phyloP scores from a whole-genome alignment of 106 monocot genomes.

The Platanthera guangdongensis region DNA sequence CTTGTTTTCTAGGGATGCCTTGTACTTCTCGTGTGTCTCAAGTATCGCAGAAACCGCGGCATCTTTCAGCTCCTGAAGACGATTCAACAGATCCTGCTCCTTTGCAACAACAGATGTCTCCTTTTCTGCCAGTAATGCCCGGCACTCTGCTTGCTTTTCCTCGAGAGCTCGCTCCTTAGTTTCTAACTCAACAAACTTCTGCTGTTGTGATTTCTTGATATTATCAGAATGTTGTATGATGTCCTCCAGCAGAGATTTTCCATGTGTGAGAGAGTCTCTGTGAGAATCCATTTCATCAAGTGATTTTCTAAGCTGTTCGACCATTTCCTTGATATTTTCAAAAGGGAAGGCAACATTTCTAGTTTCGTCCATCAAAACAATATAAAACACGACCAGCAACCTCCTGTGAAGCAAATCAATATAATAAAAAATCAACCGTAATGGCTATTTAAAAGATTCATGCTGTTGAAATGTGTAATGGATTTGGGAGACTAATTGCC shows the following conservation, averaged over 20 bases:
- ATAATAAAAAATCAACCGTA: no score
- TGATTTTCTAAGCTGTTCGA: constrained; percentile 51
- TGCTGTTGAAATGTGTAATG: no score
- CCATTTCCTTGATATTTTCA: constrained; percentile 22
- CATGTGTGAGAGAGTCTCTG: constrained; percentile 24
- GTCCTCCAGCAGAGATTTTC: constrained; percentile 33
- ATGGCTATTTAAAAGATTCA: no score
- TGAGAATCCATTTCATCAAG: constrained; percentile 40
- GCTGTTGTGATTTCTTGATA: constrained; percentile 34
- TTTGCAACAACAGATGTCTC: constrained; percentile 37
- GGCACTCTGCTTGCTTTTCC: constrained; percentile 36
- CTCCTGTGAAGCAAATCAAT: no score
- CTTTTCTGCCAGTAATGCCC: constrained; percentile 30
- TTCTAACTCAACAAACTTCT: constrained; percentile 32
- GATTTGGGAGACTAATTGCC: no score
- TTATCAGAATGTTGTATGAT: constrained; percentile 38
- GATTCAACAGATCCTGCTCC: constrained; percentile 36
- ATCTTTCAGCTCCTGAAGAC: constrained; percentile 55
- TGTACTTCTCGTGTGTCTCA: constrained; percentile 45
- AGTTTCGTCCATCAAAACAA: constrained; percentile 14
- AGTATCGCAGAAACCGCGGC: constrained; percentile 37
- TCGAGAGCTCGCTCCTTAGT: constrained; percentile 32
- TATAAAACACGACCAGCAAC: no score
- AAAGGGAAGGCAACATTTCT: constrained; percentile 8
- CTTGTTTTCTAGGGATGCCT: constrained; percentile 42